phyloP scores from a whole-genome alignment of 2,329 filamentous ascomycete species.

The Annulohypoxylon truncatum region DNA sequence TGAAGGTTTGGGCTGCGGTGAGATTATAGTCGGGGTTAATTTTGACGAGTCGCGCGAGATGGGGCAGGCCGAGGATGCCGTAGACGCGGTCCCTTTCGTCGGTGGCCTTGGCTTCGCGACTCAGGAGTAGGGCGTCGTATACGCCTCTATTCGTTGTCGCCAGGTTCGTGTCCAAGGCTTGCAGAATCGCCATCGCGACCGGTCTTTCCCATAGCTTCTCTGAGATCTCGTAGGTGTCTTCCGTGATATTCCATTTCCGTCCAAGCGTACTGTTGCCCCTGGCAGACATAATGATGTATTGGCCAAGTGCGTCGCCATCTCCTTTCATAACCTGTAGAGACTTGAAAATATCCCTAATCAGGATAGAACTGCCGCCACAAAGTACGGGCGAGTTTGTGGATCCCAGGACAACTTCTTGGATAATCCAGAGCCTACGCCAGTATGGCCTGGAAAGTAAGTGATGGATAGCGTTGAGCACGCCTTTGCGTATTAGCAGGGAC shows the following conservation, averaged over 20 bases:
- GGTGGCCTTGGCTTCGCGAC: constrained; percentile 21
- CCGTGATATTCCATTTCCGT: constrained; percentile 5
- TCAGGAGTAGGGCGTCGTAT: constrained; percentile 21
- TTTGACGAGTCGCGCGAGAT: constrained; percentile 1
- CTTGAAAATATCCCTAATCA: constrained; percentile 11
- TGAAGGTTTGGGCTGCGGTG: constrained; percentile 18
- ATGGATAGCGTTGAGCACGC: constrained; percentile 12
- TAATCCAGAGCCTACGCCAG: constrained; percentile 26
- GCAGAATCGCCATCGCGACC: constrained; percentile 7
- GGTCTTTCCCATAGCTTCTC: constrained; percentile 26
- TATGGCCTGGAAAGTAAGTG: constrained; percentile 20
- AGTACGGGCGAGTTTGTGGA: constrained; percentile 22
- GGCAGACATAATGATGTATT: constrained; percentile 14
- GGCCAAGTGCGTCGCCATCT: constrained; percentile 14
- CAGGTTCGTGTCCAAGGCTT: constrained; percentile 11
- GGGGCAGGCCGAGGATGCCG: constrained; percentile 19
- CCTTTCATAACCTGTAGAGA: constrained; percentile 10
- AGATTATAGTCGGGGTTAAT: constrained; percentile 15
- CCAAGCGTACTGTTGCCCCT: background rate
- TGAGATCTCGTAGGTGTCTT: constrained; percentile 15
- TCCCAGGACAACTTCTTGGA: constrained; percentile 22
- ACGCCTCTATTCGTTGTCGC: constrained; percentile 11
- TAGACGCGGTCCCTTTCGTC: constrained; percentile 25
- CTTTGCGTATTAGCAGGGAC: constrained; percentile 9
- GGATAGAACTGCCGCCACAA: constrained; percentile 17